Base-by-base conservation (phyloP, 2,329 filamentous ascomycete genomes). In the Drechslerella stenobrocha region DNA sequence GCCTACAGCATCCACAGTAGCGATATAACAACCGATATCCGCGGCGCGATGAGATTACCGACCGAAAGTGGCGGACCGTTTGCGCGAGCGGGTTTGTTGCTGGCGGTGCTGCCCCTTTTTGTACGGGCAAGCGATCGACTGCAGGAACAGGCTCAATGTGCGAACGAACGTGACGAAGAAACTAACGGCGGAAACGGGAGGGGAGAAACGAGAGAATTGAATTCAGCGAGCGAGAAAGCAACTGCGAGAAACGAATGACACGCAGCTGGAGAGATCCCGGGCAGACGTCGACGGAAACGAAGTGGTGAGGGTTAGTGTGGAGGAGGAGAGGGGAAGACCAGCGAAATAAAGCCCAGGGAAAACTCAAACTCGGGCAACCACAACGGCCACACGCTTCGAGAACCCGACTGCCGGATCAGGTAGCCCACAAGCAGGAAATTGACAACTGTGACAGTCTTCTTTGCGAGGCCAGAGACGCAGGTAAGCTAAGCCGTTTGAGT, bases 161-260 rank as follows among this genome's bases (percentile, higher is more conserved):
- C n/a, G n/a, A n/a, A 59, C 57, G 70, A 72, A 34, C 37, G 42
- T 44, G 32, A 52, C 44, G 55, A 69, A 70, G 18, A 20, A 8
- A 7, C 15, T 42, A 42, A 42, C 37, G 37, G 22, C 13, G 46
- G 55, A 35, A 35, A 32, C 9, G 47, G 13, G 47, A 58, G 52
- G 45, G 40, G 40, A 23, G 45, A 34, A 67, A 60, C 46, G 46
- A 53, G 46, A 8, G 46, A 57, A 37, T 53, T 44, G 52, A 58
- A 50, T 47, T 58, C 20, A 57, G 56, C 37, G 51, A 66, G 28
- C 35, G 52, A 40, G 50, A 65, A 50, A 63, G 45, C 42, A 44
- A 69, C 34, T 40, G 69, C 20, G 56, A 72, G 28, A 71, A 71
- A 67, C 63, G 63, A 67, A 60, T 67, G 63, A 20, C 63, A 67